Evolutionary conservation across 257 asterid genomes (phyloP).

Genomic region (Anisodus tanguticus): DNA sequence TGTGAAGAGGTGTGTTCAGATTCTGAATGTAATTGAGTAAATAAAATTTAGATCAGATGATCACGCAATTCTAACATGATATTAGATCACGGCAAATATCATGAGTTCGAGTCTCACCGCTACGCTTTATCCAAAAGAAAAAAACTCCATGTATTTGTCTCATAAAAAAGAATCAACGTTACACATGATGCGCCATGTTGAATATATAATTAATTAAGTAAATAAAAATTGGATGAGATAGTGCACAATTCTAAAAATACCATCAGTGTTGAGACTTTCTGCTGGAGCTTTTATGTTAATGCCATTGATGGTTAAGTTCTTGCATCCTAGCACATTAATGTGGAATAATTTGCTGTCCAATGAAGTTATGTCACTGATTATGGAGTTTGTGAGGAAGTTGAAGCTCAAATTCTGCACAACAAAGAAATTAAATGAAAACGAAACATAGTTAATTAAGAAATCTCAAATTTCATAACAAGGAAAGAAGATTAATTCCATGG

Average conservation of each 20-base stretch:
- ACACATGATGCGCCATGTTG: too few relatives aligned
- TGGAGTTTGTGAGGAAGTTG: slow-evolving; percentile 14
- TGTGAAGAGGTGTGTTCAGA: too few relatives aligned
- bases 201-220: neutral
- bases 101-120: too few relatives aligned
- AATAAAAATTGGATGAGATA: too few relatives aligned
- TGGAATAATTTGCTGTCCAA: slow-evolving; percentile 30
- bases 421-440: neutral
- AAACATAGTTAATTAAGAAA: neutral
- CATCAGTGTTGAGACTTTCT: slow-evolving; percentile 38
- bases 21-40: too few relatives aligned
- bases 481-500: neutral
- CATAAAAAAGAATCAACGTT: too few relatives aligned
- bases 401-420: slow-evolving; percentile 34
- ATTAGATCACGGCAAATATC: too few relatives aligned
- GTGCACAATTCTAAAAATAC: neutral
- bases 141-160: too few relatives aligned
- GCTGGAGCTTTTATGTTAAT: slow-evolving; percentile 32
- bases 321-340: slow-evolving; percentile 26
- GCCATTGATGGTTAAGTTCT: slow-evolving; percentile 18
- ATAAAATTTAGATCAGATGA: too few relatives aligned
- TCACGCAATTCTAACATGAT: too few relatives aligned
- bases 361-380: slow-evolving; percentile 18
- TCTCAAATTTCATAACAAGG: neutral
- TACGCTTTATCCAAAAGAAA: too few relatives aligned